Evolutionary conservation across 2,329 filamentous ascomycete genomes (phyloP).

Genomic region (Chaetomium olivaceum): DNA sequence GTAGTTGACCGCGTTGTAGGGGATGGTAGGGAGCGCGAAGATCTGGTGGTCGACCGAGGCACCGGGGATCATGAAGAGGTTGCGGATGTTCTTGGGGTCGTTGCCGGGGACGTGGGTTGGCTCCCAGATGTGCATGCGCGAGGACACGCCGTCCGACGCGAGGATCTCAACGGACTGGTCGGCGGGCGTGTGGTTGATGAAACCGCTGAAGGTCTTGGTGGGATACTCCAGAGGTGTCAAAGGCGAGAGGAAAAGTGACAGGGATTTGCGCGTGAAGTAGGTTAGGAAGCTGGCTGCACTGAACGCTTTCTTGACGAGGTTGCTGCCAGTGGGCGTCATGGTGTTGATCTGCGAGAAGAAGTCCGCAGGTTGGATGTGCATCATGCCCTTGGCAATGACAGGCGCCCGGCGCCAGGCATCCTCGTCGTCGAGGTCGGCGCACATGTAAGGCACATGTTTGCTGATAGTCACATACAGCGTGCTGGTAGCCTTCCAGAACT

Average conservation of each 20-base stretch:
- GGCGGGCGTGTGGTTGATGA: slow-evolving; percentile 53
- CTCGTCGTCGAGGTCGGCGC: slow-evolving; percentile 36
- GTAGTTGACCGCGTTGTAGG: slow-evolving; percentile 64
- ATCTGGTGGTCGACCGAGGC: slow-evolving; percentile 65
- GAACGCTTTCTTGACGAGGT: slow-evolving; percentile 45
- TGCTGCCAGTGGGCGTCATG: slow-evolving; percentile 52
- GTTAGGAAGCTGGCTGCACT: slow-evolving; percentile 54
- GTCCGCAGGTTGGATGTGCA: slow-evolving; percentile 55
- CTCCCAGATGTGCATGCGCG: slow-evolving; percentile 59
- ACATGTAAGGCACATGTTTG: slow-evolving; percentile 35
- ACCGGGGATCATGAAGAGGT: slow-evolving; percentile 63
- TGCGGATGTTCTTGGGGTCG: slow-evolving; percentile 42
- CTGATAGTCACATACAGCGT: slow-evolving; percentile 64
- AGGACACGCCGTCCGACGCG: slow-evolving; percentile 54
- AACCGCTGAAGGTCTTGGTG: slow-evolving; percentile 48
- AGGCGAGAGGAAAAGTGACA: slow-evolving; percentile 55
- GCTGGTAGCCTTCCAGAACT: slow-evolving; percentile 63
- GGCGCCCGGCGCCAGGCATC: slow-evolving; percentile 45
- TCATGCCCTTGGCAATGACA: slow-evolving; percentile 59
- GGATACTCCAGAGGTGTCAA: slow-evolving; percentile 59
- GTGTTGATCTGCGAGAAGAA: slow-evolving; percentile 58
- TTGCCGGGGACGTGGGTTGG: slow-evolving; percentile 43
- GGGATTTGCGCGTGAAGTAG: slow-evolving; percentile 57
- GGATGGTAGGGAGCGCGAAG: slow-evolving; percentile 62
- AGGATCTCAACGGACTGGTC: slow-evolving; percentile 45